These are phyloP conservation scores for Leucocoprinus leucothites DNA, from an alignment of 768 basidiomycete species.

Conservation along the genomic window DNA sequence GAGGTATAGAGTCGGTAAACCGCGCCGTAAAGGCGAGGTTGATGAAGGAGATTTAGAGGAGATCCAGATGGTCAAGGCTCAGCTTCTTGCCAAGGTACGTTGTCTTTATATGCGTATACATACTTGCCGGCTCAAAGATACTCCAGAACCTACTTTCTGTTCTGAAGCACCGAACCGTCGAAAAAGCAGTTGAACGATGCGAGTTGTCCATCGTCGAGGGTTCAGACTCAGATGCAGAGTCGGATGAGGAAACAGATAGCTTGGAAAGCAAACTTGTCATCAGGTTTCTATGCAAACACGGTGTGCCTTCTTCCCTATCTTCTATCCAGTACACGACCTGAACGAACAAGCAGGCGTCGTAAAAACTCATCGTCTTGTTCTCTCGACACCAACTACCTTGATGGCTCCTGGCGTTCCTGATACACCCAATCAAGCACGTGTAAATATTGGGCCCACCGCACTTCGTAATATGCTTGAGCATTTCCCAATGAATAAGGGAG, in stretches of 20 bases:
- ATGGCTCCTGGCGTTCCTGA: slow-evolving; percentile 69
- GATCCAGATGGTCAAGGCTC: slow-evolving; percentile 48
- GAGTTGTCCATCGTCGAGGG: slow-evolving; percentile 69
- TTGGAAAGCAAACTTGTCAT: slow-evolving; percentile 72
- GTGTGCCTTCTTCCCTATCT: slow-evolving; percentile 32
- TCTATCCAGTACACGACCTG: background rate
- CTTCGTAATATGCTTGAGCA: slow-evolving; percentile 80
- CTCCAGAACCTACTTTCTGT: slow-evolving; percentile 67
- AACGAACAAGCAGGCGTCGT: slow-evolving; percentile 56
- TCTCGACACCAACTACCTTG: slow-evolving; percentile 55
- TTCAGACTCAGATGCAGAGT: slow-evolving; percentile 27
- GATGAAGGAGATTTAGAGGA: slow-evolving; percentile 33
- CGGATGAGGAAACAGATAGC: slow-evolving; percentile 49
- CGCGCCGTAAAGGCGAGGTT: slow-evolving; percentile 13
- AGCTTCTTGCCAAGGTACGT: slow-evolving; percentile 66
- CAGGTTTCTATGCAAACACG: slow-evolving; percentile 80
- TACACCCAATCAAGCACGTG: slow-evolving; percentile 51
- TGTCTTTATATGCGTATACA: background rate
- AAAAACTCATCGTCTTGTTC: slow-evolving; percentile 74
- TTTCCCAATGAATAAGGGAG: slow-evolving; percentile 62
- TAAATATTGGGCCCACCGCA: slow-evolving; percentile 70
- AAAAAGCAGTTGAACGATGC: slow-evolving; percentile 75
- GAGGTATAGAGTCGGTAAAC: slow-evolving; percentile 46
- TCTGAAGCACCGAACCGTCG: slow-evolving; percentile 68
- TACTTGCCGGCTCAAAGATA: background rate